Conservation (phyloP, 441 rosid species). For the Macaranga tanarius region DNA sequence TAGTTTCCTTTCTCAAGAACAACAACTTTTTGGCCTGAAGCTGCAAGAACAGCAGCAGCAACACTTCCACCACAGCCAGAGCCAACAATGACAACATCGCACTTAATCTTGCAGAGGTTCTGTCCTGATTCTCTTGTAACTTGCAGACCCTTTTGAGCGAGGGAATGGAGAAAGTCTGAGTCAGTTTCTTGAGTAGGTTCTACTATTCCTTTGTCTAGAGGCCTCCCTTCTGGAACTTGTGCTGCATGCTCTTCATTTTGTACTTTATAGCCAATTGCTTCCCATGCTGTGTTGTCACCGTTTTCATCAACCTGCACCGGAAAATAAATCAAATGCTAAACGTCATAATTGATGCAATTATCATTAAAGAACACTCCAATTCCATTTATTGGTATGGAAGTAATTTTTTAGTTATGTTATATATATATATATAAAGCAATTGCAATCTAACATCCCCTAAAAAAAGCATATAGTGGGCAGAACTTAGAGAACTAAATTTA, state of each 20-base stretch:
- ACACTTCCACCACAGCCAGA: slow-evolving; percentile 98
- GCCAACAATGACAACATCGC: slow-evolving; percentile 75
- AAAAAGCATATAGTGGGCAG: too few species aligned
- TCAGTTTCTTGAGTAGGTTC: slow-evolving; percentile 57
- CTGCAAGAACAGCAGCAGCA: slow-evolving; percentile 76
- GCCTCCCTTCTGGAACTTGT: slow-evolving; percentile 39
- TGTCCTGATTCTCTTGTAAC: slow-evolving; percentile 30
- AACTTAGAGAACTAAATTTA: too few species aligned
- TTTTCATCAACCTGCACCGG: slow-evolving; percentile 52
- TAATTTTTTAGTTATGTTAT: too few species aligned
- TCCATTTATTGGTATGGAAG: too few species aligned
- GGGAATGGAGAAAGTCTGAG: slow-evolving; percentile 45
- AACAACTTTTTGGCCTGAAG: slow-evolving; percentile 69
- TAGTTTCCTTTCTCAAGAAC: slow-evolving; percentile 88
- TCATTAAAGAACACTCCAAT: too few species aligned
- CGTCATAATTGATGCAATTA: too few species aligned
- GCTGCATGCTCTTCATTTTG: slow-evolving; percentile 25
- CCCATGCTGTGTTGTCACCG: slow-evolving; percentile 69
- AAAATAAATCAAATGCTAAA: neutral
- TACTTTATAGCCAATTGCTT: slow-evolving; percentile 57
- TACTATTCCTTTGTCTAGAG: slow-evolving; percentile 66
- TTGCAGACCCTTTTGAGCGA: slow-evolving; percentile 57
- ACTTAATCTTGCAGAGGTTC: slow-evolving; percentile 47
- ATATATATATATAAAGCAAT: too few species aligned
- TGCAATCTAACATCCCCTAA: too few species aligned